Percentiles rank a stretch among this genome's conserved stretches.
These are phyloP conservation scores for Macrotyloma uniflorum DNA, from an alignment of 306 rosid species.

Conservation along the genomic window DNA sequence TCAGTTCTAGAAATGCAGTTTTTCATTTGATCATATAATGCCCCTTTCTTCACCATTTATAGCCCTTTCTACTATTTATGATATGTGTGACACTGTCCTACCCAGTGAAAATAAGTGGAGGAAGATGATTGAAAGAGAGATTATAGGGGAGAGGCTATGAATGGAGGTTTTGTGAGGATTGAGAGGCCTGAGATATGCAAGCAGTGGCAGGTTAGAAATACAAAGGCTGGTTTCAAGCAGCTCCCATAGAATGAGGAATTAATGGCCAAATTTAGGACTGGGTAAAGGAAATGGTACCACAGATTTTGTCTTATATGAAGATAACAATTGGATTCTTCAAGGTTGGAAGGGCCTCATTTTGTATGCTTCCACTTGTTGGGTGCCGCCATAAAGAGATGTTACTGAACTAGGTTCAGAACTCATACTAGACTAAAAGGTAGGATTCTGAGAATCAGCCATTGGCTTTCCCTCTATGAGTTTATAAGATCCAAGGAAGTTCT, in stretches of 20 bases:
- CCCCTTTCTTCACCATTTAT: slow-evolving; percentile 33
- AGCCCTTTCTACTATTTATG: no score
- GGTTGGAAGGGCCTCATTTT: slow-evolving; percentile 40
- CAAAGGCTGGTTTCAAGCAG: slow-evolving; percentile 53
- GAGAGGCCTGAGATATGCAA: no score
- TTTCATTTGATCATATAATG: no score
- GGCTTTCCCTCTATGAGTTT: no score
- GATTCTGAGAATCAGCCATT: neutral
- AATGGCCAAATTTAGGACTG: slow-evolving; percentile 38
- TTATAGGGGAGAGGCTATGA: slow-evolving; percentile 65
- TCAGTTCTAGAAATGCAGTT: no score
- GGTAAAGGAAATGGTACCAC: slow-evolving; percentile 56
- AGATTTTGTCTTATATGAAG: slow-evolving; percentile 63
- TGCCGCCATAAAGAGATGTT: slow-evolving; percentile 45
- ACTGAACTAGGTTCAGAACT: neutral
- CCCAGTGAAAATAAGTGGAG: slow-evolving; percentile 55
- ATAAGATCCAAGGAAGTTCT: neutral
- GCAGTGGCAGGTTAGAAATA: neutral
- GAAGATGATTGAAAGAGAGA: slow-evolving; percentile 58
- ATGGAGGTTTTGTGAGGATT: no score
- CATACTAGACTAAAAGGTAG: slow-evolving; percentile 7
- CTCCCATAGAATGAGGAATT: slow-evolving; percentile 51
- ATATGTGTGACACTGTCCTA: slow-evolving; percentile 50
- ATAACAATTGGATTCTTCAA: slow-evolving; percentile 61
- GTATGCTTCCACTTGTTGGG: slow-evolving; percentile 74